Evolutionary conservation across 2,329 filamentous ascomycete species (phyloP), one percentile per base, ranked within the genome.

Genomic region (Phaeosphaeria sp.): DNA sequence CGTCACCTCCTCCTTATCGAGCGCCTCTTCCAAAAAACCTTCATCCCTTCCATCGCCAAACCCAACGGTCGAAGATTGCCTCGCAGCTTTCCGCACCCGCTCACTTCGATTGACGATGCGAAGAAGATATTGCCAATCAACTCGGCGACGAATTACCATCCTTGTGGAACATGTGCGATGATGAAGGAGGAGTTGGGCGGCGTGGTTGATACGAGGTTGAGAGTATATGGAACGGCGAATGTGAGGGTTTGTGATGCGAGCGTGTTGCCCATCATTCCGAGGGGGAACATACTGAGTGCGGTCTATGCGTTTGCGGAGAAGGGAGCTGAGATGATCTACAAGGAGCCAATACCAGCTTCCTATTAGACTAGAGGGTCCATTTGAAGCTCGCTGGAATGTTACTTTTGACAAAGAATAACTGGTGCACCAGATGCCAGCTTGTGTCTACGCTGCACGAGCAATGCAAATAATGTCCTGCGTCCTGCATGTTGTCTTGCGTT

Each of bases 1-100:
- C 70, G 75, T 5, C 73, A 77, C 36, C 56, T 75, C 5, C 69
- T 70, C 17, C 77, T 75, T 46, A 68, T 79, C 2, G 73, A 80
- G 1, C 55, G 56, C 9, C 62, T 66, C 6, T 66, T 65, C 21
- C 63, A 66, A 6, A n/a, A 23, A 4, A 50, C 62, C 13, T 39
- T 51, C 1, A 58, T 66, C 39, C 36, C 61, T 17, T n/a, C 47
- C 33, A 49, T 64, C 2, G 25, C 42, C 1, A 65, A 69, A 41
- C 49, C 55, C 2, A 25, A 55, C 2, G 63, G 61, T 1, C 58
- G 44, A 2, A 50, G 61, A 17, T 25, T 68, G 21, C 64, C 64
- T 2, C 53, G 64, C 39, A 64, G 57, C 30, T 62, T 60, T n/a
- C 60, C 63, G 0, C 54, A 56, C 43, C 55, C 63, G 0, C 30